Percentiles rank a stretch among this genome's conserved stretches.
phyloP scores from a whole-genome alignment of 192 early-diverging fungal genomes.

The Coemansia sp. region DNA sequence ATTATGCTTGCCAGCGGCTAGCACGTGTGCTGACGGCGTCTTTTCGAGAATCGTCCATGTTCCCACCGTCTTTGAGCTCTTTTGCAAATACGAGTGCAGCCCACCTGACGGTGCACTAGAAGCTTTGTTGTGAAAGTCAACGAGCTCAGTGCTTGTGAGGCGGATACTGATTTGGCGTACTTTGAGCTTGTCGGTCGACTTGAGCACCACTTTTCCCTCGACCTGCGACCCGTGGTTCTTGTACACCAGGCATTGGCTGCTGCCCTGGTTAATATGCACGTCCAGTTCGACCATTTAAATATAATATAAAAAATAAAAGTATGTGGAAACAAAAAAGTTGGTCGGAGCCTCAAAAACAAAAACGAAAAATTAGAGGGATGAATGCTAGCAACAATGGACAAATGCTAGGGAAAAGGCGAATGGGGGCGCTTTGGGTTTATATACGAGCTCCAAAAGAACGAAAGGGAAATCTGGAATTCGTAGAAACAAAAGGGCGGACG shows the following conservation, averaged over 20 bases:
- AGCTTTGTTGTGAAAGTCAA: conserved; percentile 26
- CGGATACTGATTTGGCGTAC: conserved; percentile 38
- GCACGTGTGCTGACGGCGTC: conserved; percentile 12
- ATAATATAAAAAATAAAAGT: background rate
- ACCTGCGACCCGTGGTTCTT: conserved; percentile 28
- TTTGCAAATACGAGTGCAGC: conserved; percentile 31
- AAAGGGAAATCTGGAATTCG: background rate
- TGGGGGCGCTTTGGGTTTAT: background rate
- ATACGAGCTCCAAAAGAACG: background rate
- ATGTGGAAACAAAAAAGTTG: background rate
- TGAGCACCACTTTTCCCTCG: conserved; percentile 27
- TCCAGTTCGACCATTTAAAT: conserved; percentile 24
- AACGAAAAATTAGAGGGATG: background rate
- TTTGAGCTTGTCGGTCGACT: conserved; percentile 33
- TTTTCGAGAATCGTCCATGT: conserved; percentile 31
- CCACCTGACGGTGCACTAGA: background rate
- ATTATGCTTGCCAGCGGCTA: conserved; percentile 32
- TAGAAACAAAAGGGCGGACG: background rate
- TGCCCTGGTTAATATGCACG: conserved; percentile 21
- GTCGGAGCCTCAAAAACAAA: background rate
- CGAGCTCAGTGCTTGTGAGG: conserved; percentile 32
- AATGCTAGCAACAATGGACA: background rate
- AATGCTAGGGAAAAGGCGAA: background rate
- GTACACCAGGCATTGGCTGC: conserved; percentile 31
- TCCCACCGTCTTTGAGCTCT: conserved; percentile 29